Base-by-base conservation (phyloP, 495 filamentous ascomycete genomes). In the Hypoxylon fuscum region DNA sequence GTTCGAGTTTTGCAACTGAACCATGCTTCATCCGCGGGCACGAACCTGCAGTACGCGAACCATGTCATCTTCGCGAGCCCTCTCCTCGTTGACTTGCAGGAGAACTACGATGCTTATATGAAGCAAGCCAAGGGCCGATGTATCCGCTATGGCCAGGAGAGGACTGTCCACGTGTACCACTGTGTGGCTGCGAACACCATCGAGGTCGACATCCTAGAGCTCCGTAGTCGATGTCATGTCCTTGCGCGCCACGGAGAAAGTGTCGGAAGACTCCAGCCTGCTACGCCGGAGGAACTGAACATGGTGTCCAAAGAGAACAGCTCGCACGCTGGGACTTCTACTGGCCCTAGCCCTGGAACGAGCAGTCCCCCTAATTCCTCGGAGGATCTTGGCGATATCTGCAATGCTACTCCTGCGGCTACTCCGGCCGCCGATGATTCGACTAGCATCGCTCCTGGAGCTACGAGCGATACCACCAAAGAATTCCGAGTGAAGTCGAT, bases 61-160 rank as follows among this genome's bases (percentile, higher is more conserved):
- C 91, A 95, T 59, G 77, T 93, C 27, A 82, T 96, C 45, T 94
- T 96, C 69, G 72, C 88, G 9, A 82, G 81, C 0, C 90, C 91
- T 1, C 75, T 87, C 2, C 73, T 81, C 0, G 62, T 76, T 4
- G 48, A 25, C 7, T 78, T 82, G 1, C 80, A 88, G 44, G 76
- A 85, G 22, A 74, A 81, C 10, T 93, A 87, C 59, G 76, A 86
- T 1, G 76, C 81, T 2, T 74, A 73, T 2, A 87, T 89, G 77
- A 85, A 77, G 0, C 92, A 96, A 64, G 90, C 90, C 0, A 85
- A 87, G 35, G 91, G 91, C 0, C 83, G 92, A 32, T 79, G 79
- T 27, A 75, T 84, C 1, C 85, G 92, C 5, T 87, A 82, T 43
- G 87, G 89, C 0, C 92, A 96, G 73, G 66, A 68, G n/a, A 85